Percentiles rank a stretch among this genome's conserved stretches.
These are phyloP conservation scores for Aurantiochytrium sp. DNA, from an alignment of 108 stramenopile genomes.

Conservation along the genomic window DNA sequence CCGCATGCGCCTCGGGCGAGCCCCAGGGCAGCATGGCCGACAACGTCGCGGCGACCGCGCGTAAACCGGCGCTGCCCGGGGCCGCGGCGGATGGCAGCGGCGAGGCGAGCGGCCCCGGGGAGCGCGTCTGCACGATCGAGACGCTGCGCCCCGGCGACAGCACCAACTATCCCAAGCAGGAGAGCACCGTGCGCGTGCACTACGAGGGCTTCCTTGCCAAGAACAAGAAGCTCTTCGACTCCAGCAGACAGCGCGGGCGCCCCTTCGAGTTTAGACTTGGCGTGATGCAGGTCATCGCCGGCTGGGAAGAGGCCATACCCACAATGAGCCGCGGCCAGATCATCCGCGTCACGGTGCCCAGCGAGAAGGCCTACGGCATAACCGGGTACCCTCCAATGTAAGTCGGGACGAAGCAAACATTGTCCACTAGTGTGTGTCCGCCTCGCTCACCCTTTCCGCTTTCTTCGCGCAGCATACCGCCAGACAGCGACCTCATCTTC, in stretches of 20 bases:
- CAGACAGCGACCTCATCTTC: constrained; percentile 22
- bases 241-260: background rate
- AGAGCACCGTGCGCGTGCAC: background rate
- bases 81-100: too few species aligned
- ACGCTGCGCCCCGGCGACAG: constrained; percentile 2
- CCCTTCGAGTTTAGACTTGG: constrained; percentile 1
- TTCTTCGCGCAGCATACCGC: background rate
- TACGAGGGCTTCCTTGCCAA: constrained; percentile 5
- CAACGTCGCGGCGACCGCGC: too few species aligned
- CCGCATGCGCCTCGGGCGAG: too few species aligned
- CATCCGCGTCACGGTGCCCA: background rate
- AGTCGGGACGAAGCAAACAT: too few species aligned
- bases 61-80: too few species aligned
- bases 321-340: background rate
- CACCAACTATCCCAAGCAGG: background rate
- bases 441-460: too few species aligned
- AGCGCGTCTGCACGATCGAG: background rate
- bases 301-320: constrained; percentile 7
- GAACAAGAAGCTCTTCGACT: background rate
- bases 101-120: background rate
- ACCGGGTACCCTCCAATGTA: constrained; percentile 13
- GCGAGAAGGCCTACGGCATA: background rate
- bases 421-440: too few species aligned
- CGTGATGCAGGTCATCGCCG: background rate
- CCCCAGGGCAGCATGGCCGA: too few species aligned